These are phyloP conservation scores for Aspergillus spinulosporus DNA, from an alignment of 2,329 filamentous ascomycete species.

Conservation along the genomic window DNA sequence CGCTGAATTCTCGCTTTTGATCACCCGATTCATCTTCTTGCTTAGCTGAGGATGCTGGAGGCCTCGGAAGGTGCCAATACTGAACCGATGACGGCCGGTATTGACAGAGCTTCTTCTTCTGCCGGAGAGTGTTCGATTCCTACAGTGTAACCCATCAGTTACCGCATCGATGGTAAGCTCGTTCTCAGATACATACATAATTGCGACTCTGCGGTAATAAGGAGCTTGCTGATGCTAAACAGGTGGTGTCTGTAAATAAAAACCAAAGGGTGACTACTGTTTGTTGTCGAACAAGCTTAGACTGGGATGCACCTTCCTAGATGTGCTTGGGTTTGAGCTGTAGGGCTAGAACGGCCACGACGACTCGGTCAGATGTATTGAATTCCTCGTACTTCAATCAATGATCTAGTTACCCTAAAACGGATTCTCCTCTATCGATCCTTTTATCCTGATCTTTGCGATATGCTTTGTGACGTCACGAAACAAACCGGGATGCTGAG, in stretches of 20 bases:
- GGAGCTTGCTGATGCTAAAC: not conserved
- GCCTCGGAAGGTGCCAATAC: conserved; percentile 81
- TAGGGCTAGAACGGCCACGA: too few relatives aligned
- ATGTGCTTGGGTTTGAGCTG: not conserved
- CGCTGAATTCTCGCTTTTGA: conserved; percentile 91
- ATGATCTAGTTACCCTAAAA: not conserved
- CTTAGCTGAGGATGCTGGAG: conserved; percentile 83
- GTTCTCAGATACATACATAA: conserved; percentile 15
- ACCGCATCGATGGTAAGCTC: not conserved
- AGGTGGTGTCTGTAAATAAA: not conserved
- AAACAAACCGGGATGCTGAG: conserved; percentile 28
- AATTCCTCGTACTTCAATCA: not conserved
- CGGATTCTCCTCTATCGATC: not conserved
- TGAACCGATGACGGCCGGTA: conserved; percentile 65
- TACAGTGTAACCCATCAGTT: conserved; percentile 21
- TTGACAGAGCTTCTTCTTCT: conserved; percentile 35
- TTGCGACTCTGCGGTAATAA: not conserved
- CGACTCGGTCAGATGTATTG: not conserved
- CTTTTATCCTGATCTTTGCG: not conserved
- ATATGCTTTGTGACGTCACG: conserved; percentile 34
- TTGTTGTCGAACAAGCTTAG: not conserved
- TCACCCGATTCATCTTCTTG: conserved; percentile 83
- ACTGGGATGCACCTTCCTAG: conserved; percentile 9
- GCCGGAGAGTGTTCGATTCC: conserved; percentile 47
- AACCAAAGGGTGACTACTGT: not conserved